A percentile compares a stretch with the other conserved stretches of the same genome.
These are phyloP conservation scores for Vaccinium macrocarpon DNA, from an alignment of 148 eudicot species.

Conservation along the genomic window DNA sequence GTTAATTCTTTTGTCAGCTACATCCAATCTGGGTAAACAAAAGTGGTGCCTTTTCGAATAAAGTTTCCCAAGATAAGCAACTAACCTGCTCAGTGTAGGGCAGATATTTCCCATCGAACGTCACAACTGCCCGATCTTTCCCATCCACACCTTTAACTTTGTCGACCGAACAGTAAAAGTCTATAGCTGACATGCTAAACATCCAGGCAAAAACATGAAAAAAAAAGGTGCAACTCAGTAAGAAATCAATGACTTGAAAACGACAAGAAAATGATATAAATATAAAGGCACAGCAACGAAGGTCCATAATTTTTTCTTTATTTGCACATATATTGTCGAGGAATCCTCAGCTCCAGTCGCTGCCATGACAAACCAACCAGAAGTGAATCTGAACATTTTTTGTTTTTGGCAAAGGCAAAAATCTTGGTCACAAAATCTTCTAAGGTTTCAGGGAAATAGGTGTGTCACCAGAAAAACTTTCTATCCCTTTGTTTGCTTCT, in stretches of 20 bases:
- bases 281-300: neutral
- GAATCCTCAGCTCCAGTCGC: neutral
- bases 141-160: slow-evolving; percentile 94
- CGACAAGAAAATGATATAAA: neutral
- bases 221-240: neutral
- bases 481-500: neutral
- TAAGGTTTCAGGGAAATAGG: neutral
- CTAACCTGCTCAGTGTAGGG: slow-evolving; percentile 87
- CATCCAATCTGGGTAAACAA: neutral
- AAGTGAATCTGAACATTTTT: neutral
- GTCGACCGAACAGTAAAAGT: slow-evolving; percentile 94
- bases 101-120: slow-evolving; percentile 88
- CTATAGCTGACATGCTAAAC: slow-evolving; percentile 91
- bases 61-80: slow-evolving; percentile 5
- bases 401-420: neutral
- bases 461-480: neutral
- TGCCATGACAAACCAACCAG: neutral
- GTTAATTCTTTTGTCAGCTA: neutral
- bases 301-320: neutral
- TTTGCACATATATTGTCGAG: neutral
- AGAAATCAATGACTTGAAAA: neutral
- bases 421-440: neutral
- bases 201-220: slow-evolving; percentile 2
- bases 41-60: neutral
- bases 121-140: slow-evolving; percentile 79